Base-by-base conservation (phyloP, 805 yeast genomes). In the Priceomyces medius region DNA sequence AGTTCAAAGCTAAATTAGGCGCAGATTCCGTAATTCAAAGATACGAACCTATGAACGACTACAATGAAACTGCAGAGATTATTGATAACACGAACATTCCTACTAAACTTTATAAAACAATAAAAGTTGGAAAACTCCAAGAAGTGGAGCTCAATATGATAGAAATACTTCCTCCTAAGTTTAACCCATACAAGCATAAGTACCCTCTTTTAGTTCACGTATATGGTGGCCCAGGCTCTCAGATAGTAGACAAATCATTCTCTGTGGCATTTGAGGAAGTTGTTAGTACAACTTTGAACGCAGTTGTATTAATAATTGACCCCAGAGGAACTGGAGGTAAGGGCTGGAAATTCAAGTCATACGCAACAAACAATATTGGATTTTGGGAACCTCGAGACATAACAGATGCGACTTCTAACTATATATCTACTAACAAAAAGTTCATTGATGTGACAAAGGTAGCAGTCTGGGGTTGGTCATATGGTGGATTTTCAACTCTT, bases 391-490 rank as follows among this genome's bases (percentile, higher is more conserved):
- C 90, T 6, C 63, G 83, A 36, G 95, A 86, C 58, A 64, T 86
- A 10, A 70, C 76, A 0, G 68, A 66, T 3, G 73, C 79, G 0
- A 72, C 80, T 0, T 61, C 75, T 31, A 68, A 66, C 26, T 81
- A 79, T 56, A 73, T 85, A 5, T 44, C 63, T 17, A 61, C 61
- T 5, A 68, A 68, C 42, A 44, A 51, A 26, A 55, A 64, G 7
- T 74, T 73, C 45, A 71, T 86, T 14, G 86, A 90, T 57, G 61
- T 68, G 18, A 66, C 74, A 3, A 76, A 79, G 45, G 81, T 88
- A 9, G 95, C 96, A 0, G 79, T 91, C 41, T 93, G 97, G 91
- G 99, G 99, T 7, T 93, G 99, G 99, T 86, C 96, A 17, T 93
- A 91, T 59, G 99, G 99, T 36, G 99, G 98, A 0, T 93, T 80